These are phyloP conservation scores for Hypoxylon rubiginosum DNA, from an alignment of 2,329 filamentous ascomycete species.

Conservation along the genomic window DNA sequence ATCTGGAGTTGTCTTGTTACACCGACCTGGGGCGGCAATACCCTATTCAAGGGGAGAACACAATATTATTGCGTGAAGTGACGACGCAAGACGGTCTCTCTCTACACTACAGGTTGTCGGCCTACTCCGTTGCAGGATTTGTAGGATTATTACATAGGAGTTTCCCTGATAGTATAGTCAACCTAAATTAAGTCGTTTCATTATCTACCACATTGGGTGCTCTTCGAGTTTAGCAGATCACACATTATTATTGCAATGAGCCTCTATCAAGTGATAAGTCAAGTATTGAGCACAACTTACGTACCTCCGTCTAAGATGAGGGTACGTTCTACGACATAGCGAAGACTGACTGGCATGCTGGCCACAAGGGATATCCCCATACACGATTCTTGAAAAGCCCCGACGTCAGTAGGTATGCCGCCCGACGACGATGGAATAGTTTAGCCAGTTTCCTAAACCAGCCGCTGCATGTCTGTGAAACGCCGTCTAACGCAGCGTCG, in stretches of 20 bases:
- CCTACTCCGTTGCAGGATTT: background rate
- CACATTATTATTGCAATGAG: background rate
- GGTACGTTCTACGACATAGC: background rate
- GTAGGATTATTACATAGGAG: background rate
- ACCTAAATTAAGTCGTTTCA: too few species aligned
- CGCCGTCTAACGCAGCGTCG: background rate
- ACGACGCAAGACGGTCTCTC: background rate
- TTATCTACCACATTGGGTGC: too few species aligned
- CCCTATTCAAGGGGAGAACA: background rate
- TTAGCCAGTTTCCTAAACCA: background rate
- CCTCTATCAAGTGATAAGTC: background rate
- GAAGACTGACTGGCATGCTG: too few species aligned
- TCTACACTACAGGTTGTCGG: background rate
- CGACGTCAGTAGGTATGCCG: background rate
- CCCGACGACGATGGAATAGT: background rate
- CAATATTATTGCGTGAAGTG: background rate
- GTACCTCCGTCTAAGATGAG: background rate
- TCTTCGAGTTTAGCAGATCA: too few species aligned
- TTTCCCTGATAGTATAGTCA: background rate
- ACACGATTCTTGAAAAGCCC: background rate
- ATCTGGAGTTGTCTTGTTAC: background rate
- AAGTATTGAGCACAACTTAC: background rate
- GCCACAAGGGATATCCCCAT: background rate
- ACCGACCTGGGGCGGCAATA: background rate
- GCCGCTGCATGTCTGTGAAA: background rate